Conservation (phyloP, 805 yeast species). For the Saccharomycopsis capsularis region DNA sequence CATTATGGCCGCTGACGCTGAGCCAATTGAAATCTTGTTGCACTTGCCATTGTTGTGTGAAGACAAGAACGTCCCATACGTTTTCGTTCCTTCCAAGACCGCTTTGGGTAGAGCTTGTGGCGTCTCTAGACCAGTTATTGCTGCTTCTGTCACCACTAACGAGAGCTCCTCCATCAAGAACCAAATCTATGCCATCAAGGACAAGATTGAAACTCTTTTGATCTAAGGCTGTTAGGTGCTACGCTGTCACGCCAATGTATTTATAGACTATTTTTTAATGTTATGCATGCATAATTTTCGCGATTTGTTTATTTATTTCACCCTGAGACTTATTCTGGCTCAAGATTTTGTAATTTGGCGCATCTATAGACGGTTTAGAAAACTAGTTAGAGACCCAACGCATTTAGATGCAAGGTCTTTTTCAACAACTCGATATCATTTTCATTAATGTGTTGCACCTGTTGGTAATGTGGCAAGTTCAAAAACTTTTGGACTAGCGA, state of each 20-base stretch:
- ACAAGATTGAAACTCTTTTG: constrained; percentile 95
- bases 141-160: constrained; percentile 96
- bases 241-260: neutral
- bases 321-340: no score
- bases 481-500: neutral
- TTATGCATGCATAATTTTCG: neutral
- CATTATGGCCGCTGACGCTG: constrained; percentile 99
- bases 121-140: constrained; percentile 98
- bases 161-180: constrained; percentile 96
- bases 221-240: constrained; percentile 43
- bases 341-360: no score
- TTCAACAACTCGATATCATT: neutral
- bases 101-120: constrained; percentile 99
- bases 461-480: neutral
- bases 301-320: no score
- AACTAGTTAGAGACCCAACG: neutral
- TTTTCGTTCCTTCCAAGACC: constrained; percentile 95
- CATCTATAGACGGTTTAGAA: no score
- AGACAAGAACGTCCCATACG: constrained; percentile 99
- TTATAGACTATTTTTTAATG: neutral
- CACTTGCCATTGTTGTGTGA: constrained; percentile 97
- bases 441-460: neutral
- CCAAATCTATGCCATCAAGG: constrained; percentile 97
- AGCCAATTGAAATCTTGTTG: constrained; percentile 96
- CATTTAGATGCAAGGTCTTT: neutral